These are phyloP conservation scores for barley (Hordeum vulgare) DNA, from an alignment of 176 grass and related monocot species.

Conservation along the genomic window DNA sequence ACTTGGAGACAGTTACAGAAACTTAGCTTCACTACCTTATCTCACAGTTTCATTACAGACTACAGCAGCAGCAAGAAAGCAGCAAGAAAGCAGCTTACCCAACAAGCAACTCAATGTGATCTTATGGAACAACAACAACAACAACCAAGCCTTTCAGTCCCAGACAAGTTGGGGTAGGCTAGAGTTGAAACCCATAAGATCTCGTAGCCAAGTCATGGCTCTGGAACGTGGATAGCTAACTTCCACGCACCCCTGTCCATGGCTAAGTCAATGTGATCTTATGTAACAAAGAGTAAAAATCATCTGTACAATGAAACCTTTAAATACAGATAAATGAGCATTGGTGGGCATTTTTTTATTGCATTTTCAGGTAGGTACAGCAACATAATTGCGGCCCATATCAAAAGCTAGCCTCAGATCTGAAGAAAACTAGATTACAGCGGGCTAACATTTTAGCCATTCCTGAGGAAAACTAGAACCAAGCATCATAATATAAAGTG, in stretches of 20 bases:
- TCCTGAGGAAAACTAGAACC: neutral
- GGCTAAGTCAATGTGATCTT: neutral
- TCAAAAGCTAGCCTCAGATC: neutral
- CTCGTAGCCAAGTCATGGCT: too few species aligned
- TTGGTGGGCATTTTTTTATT: neutral
- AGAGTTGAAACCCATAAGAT: too few species aligned
- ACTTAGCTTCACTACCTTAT: neutral
- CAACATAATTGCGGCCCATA: neutral
- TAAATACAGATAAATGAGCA: neutral
- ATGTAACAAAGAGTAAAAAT: neutral
- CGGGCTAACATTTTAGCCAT: neutral
- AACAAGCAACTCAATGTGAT: neutral
- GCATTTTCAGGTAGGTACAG: neutral
- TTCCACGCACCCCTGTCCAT: too few species aligned
- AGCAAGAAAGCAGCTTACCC: neutral
- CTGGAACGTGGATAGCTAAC: too few species aligned
- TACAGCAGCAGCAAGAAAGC: neutral
- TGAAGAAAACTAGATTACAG: neutral
- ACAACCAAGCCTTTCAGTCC: too few species aligned
- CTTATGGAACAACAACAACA: too few species aligned
- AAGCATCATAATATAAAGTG: neutral
- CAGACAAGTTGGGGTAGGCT: too few species aligned
- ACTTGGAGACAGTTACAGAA: neutral
- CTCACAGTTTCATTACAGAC: neutral
- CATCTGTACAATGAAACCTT: neutral